Conservation (phyloP, 768 basidiomycete genomes). For the Mycena galericulata region DNA sequence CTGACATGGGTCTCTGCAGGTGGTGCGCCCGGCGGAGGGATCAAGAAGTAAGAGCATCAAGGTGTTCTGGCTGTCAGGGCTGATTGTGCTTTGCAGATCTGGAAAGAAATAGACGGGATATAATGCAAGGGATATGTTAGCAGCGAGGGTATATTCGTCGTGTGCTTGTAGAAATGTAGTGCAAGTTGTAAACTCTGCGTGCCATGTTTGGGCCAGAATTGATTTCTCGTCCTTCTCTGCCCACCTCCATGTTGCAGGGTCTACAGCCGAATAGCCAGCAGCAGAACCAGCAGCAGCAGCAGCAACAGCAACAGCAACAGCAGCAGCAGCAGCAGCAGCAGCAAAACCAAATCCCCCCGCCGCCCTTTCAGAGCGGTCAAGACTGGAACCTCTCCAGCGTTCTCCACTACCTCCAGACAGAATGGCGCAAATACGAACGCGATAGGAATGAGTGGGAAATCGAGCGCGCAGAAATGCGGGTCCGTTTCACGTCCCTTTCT, state of each 20-base stretch:
- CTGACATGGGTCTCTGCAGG: conserved; percentile 51
- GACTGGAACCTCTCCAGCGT: conserved; percentile 95
- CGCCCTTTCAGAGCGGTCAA: conserved; percentile 54
- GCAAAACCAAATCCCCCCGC: conserved; percentile 55
- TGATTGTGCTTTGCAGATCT: conserved; percentile 56
- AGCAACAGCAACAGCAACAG: conserved; percentile 61
- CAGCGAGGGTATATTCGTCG: background rate
- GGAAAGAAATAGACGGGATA: conserved; percentile 69
- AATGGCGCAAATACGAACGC: conserved; percentile 97
- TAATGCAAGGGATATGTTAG: background rate
- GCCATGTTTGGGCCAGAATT: conserved; percentile 14
- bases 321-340: conserved; percentile 64
- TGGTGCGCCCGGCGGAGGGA: conserved; percentile 76
- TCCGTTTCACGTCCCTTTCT: conserved; percentile 55
- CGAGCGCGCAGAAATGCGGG: conserved; percentile 98
- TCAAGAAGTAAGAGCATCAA: conserved; percentile 80
- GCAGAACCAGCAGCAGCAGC: conserved; percentile 68
- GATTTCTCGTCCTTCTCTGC: conserved; percentile 32
- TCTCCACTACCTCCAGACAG: conserved; percentile 96
- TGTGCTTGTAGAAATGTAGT: too few relatives aligned
- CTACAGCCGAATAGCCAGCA: conserved; percentile 68
- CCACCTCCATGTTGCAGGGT: conserved; percentile 72
- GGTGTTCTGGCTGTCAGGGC: conserved; percentile 12
- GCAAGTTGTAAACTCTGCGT: too few relatives aligned
- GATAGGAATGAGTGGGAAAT: conserved; percentile 99